Conservation (phyloP, 2,329 filamentous ascomycete genomes). For the Cadophora sp. region DNA sequence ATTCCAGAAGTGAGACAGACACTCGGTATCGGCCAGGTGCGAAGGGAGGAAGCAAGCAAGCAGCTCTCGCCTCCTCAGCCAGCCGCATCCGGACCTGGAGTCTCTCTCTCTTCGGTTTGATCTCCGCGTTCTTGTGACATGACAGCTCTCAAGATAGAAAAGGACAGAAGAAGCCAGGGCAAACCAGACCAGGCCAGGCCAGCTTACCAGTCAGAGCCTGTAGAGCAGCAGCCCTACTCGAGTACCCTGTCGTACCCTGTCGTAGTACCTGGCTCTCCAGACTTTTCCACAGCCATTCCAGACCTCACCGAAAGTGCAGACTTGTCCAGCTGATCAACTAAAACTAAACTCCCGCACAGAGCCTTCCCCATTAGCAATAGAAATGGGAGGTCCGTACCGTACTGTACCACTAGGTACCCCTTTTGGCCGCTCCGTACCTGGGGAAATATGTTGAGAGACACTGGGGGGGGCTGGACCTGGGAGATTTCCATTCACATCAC, state of each 20-base stretch:
- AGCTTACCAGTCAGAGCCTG: background rate
- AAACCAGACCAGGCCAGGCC: background rate
- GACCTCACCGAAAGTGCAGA: slow-evolving; percentile 10
- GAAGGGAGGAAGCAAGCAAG: background rate
- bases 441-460: slow-evolving; percentile 1
- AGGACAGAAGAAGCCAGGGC: background rate
- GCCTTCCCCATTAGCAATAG: slow-evolving; percentile 21
- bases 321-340: slow-evolving; percentile 19
- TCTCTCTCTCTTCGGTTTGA: slow-evolving; percentile 11
- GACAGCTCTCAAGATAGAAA: background rate
- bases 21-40: slow-evolving; percentile 1
- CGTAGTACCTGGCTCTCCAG: slow-evolving; percentile 15
- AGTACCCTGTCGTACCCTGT: slow-evolving; percentile 7
- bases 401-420: slow-evolving; percentile 15
- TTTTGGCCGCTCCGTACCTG: slow-evolving; percentile 13
- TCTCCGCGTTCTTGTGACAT: slow-evolving; percentile 9
- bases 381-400: background rate
- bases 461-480: slow-evolving; percentile 5
- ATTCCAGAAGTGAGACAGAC: slow-evolving; percentile 10
- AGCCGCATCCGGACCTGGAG: slow-evolving; percentile 7
- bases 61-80: background rate
- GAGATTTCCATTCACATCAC: slow-evolving; percentile 16
- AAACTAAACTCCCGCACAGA: slow-evolving; percentile 4
- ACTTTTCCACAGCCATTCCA: background rate
- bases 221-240: background rate